These are phyloP conservation scores for Hortiboletus flavorubellus DNA, from an alignment of 768 basidiomycete species.

Conservation along the genomic window DNA sequence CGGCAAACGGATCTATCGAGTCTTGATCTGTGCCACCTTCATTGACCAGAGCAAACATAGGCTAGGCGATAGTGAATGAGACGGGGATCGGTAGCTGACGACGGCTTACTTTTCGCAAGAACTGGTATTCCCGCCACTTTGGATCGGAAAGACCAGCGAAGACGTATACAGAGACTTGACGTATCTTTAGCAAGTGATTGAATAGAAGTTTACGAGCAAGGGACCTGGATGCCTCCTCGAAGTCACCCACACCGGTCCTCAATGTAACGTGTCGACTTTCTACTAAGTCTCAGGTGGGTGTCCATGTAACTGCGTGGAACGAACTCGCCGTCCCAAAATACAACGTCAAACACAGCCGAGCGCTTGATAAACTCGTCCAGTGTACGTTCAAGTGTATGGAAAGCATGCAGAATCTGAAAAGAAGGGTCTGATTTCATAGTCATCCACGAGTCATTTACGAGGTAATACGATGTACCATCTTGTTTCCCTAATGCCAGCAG, in stretches of 20 bases:
- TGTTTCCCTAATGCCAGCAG: constrained; percentile 53
- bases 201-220: constrained; percentile 53
- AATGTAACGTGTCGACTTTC: constrained; percentile 44
- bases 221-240: constrained; percentile 42
- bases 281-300: constrained; percentile 19
- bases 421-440: constrained; percentile 38
- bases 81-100: not conserved
- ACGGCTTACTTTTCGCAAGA: constrained; percentile 38
- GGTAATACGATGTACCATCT: constrained; percentile 33
- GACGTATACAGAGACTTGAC: constrained; percentile 40
- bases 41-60: constrained; percentile 63
- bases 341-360: constrained; percentile 55
- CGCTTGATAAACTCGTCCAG: constrained; percentile 48
- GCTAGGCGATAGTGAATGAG: constrained; percentile 36
- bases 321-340: constrained; percentile 55
- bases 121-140: constrained; percentile 46
- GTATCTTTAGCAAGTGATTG: constrained; percentile 42
- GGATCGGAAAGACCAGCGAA: constrained; percentile 48
- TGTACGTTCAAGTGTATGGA: constrained; percentile 49
- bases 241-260: constrained; percentile 34
- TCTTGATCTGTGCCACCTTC: constrained; percentile 42
- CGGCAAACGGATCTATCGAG: constrained; percentile 7
- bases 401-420: constrained; percentile 64
- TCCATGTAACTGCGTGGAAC: not conserved
- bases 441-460: not conserved